Evolutionary conservation across 257 asterid species (phyloP), one percentile per base, ranked within the genome.

Genomic region (Prunella vulgaris): DNA sequence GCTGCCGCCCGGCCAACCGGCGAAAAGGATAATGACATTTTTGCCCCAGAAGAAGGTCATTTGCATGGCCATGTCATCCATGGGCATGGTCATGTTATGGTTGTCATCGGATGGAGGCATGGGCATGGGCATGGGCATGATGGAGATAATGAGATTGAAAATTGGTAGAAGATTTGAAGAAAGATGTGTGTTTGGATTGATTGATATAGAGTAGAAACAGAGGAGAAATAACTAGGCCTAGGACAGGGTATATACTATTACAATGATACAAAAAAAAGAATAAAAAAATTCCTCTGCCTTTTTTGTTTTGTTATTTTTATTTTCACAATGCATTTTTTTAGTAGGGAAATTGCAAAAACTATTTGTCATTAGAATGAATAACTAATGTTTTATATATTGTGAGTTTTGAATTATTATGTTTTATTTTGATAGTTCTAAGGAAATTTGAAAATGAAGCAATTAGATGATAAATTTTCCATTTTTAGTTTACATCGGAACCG

Each of bases 21-120:
- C 56, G 76, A 90, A 90, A 0, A 90, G 84, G 8, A 87, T 13
- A 3, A 73, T 51, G 10, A 82, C 82, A 1, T 90, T 72, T 37
- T 79, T 83, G 46, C 96, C 92, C 96, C 95, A 90, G 67, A 74
- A 83, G 81, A 89, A 87, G 64, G 81, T 64, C 78, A 74, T 65
- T 61, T 83, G 95, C 79, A 65, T 70, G 69, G 76, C 46, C 66
- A 73, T 68, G 66, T 30, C 69, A n/a, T 74, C 40, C 77, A 57
- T 65, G 52, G 18, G 4, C 74, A 33, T 65, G 8, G 32, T 8
- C 35, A 54, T 54, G 73, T 54, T 44, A 20, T 33, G 73, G 18
- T 74, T 78, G 24, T 40, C 40, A 72, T 59, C 33, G 7, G 76
- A 25, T 57, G 57, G 69, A 10, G 81, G 40, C 80, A 72, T 72